phyloP scores from a whole-genome alignment of 2,329 filamentous ascomycete species.

The Fusarium chaquense region DNA sequence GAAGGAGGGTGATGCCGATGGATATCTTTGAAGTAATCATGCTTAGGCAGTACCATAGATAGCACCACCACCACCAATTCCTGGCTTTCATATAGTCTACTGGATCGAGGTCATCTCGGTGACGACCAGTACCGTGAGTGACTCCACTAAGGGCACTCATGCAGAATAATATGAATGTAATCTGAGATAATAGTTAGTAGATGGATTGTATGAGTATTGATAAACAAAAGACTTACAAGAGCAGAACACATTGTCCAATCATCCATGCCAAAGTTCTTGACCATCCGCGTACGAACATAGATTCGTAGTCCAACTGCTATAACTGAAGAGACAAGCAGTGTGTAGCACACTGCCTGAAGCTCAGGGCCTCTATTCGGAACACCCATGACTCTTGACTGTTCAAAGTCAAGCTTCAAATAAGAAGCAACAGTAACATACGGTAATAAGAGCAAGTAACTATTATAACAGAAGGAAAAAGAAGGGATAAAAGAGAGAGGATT shows the following conservation, averaged over 20 bases:
- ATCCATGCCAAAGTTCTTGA: conserved; percentile 56
- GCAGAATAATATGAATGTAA: conserved; percentile 54
- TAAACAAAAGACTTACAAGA: conserved; percentile 41
- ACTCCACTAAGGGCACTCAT: conserved; percentile 53
- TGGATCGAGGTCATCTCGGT: conserved; percentile 49
- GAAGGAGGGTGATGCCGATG: conserved; percentile 58
- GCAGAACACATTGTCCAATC: conserved; percentile 56
- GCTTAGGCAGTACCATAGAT: conserved; percentile 52
- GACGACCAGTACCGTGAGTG: conserved; percentile 56
- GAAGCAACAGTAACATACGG: neutral
- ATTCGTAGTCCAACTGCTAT: conserved; percentile 50
- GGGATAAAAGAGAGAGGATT: conserved; percentile 5
- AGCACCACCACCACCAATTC: conserved; percentile 56
- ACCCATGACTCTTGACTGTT: conserved; percentile 37
- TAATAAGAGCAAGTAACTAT: conserved; percentile 10
- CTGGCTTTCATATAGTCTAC: conserved; percentile 49
- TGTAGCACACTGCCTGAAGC: conserved; percentile 51
- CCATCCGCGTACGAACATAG: conserved; percentile 51
- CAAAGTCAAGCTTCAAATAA: neutral
- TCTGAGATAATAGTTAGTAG: conserved; percentile 35
- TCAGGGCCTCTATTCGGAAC: conserved; percentile 52
- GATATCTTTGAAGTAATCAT: conserved; percentile 58
- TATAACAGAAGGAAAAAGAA: neutral
- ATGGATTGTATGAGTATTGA: no score
- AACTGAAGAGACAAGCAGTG: conserved; percentile 47